These are phyloP conservation scores for Neltuma alba DNA, from an alignment of 306 rosid genomes.

Conservation along the genomic window DNA sequence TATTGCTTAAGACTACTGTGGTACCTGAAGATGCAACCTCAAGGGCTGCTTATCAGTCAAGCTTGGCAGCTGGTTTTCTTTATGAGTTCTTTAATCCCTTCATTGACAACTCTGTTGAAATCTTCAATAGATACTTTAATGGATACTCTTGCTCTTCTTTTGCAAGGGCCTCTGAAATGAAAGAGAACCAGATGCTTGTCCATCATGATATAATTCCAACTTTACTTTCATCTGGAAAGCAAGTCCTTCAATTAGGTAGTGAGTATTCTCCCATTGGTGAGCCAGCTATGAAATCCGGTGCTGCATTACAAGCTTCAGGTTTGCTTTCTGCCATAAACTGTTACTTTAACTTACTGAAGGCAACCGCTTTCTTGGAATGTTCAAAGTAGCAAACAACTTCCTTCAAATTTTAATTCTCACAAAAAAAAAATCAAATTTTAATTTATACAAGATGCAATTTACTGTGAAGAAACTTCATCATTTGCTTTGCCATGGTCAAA, in stretches of 20 bases:
- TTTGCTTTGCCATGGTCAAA: constrained; percentile 2
- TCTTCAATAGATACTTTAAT: constrained; percentile 31
- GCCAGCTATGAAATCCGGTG: constrained; percentile 71
- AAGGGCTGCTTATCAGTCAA: constrained; percentile 60
- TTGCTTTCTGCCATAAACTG: constrained; percentile 29
- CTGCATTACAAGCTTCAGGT: constrained; percentile 93
- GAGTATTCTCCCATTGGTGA: constrained; percentile 73
- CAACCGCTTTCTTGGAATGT: background rate
- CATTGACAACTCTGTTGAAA: constrained; percentile 38
- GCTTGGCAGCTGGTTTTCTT: constrained; percentile 83
- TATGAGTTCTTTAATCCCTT: constrained; percentile 72
- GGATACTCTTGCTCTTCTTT: constrained; percentile 23
- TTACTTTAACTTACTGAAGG: background rate
- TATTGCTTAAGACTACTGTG: constrained; percentile 49
- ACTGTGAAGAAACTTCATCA: background rate
- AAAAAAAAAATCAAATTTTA: background rate
- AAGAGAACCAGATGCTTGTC: constrained; percentile 33
- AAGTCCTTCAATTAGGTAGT: constrained; percentile 51
- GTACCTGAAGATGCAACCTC: constrained; percentile 63
- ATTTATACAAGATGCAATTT: background rate
- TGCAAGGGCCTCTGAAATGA: constrained; percentile 25
- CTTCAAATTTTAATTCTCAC: background rate
- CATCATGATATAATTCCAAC: constrained; percentile 32
- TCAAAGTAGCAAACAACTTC: background rate
- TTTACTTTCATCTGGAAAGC: constrained; percentile 69